Conservation (phyloP, 2,329 filamentous ascomycete genomes). For the Aschersonia sp. region DNA sequence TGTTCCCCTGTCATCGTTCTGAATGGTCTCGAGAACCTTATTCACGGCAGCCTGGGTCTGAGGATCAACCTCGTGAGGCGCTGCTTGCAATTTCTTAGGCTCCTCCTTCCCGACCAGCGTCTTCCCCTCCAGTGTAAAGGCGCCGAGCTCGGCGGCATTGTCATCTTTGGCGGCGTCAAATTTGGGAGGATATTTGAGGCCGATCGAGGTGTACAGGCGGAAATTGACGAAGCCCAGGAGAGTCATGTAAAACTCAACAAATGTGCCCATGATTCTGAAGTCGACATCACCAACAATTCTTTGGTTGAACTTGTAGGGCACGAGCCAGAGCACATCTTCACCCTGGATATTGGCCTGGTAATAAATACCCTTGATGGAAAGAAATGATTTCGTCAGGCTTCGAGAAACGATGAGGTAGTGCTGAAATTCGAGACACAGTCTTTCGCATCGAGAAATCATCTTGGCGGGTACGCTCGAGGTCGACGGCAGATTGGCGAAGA, state of each 20-base stretch:
- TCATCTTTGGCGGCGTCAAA: constrained; percentile 83
- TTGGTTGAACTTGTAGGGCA: constrained; percentile 97
- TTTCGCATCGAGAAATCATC: constrained; percentile 90
- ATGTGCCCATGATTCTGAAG: constrained; percentile 98
- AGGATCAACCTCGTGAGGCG: constrained; percentile 39
- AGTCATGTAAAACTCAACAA: constrained; percentile 97
- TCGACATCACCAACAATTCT: constrained; percentile 86
- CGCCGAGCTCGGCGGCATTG: constrained; percentile 74
- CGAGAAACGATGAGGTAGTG: constrained; percentile 92
- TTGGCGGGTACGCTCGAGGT: constrained; percentile 81
- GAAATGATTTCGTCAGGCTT: constrained; percentile 85
- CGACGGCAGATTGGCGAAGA: constrained; percentile 92
- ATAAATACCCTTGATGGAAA: constrained; percentile 98
- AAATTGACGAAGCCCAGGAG: constrained; percentile 94
- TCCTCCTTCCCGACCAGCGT: constrained; percentile 43
- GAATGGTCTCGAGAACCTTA: constrained; percentile 54
- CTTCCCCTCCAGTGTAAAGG: constrained; percentile 73
- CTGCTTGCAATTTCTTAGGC: constrained; percentile 34
- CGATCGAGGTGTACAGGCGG: constrained; percentile 78
- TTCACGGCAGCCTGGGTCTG: constrained; percentile 51
- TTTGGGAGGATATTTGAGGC: constrained; percentile 88
- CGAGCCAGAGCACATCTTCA: constrained; percentile 92
- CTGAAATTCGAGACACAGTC: constrained; percentile 87
- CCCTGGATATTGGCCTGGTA: constrained; percentile 96
- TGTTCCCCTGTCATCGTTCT: constrained; percentile 31